Conservation (phyloP, 2,329 filamentous ascomycete species). For the Tolypocladium pustulatum region DNA sequence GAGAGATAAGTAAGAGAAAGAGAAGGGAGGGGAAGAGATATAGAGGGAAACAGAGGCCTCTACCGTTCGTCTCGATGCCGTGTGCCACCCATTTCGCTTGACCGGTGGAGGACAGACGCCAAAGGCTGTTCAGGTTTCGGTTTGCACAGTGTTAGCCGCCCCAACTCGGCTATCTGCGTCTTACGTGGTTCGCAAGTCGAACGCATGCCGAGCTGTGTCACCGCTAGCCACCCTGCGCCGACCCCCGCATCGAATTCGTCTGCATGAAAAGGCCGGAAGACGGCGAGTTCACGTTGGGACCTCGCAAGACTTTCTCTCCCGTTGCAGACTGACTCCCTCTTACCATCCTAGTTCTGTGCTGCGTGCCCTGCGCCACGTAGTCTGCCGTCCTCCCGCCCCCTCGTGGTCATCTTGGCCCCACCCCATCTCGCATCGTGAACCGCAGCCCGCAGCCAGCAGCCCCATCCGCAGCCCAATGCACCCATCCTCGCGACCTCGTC, state of each 20-base stretch:
- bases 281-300: not conserved
- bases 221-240: not conserved
- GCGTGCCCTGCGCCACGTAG: not conserved
- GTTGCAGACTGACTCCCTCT: not conserved
- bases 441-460: not conserved
- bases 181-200: not conserved
- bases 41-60: not conserved
- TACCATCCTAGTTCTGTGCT: not conserved
- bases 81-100: not conserved
- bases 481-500: not conserved
- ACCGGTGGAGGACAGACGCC: not conserved
- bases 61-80: not conserved
- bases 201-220: not conserved
- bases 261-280: not conserved
- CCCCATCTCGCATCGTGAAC: not conserved
- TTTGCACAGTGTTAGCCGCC: not conserved
- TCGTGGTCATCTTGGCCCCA: not conserved
- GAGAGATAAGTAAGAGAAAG: not conserved
- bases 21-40: not conserved
- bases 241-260: not conserved
- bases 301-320: too few relatives aligned
- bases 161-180: not conserved
- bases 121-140: not conserved
- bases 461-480: not conserved
- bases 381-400: not conserved